These are phyloP conservation scores for Stemphylium vesicarium DNA, from an alignment of 2,329 filamentous ascomycete species.

Conservation along the genomic window DNA sequence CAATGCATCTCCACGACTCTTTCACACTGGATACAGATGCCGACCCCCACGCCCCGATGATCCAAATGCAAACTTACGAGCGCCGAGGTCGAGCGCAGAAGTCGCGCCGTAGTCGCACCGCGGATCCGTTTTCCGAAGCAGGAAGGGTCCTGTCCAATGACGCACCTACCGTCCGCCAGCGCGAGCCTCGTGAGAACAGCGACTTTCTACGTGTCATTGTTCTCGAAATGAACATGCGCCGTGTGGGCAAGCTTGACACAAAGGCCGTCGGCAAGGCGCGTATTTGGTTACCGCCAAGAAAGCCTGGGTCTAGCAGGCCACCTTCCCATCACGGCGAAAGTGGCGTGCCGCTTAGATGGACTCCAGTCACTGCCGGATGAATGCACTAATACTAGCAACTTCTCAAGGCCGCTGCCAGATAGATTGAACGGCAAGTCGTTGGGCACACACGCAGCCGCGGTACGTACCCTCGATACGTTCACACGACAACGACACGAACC, in stretches of 20 bases:
- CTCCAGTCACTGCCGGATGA: constrained; percentile 33
- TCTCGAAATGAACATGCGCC: constrained; percentile 72
- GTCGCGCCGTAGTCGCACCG: constrained; percentile 27
- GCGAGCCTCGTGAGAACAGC: constrained; percentile 69
- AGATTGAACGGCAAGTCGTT: constrained; percentile 14
- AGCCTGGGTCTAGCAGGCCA: constrained; percentile 38
- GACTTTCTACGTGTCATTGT: constrained; percentile 70
- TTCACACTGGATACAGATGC: constrained; percentile 43
- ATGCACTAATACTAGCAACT: constrained; percentile 12
- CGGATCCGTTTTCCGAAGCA: constrained; percentile 53
- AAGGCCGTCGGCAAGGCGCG: constrained; percentile 61
- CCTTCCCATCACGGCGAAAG: constrained; percentile 31
- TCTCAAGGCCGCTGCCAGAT: constrained; percentile 8
- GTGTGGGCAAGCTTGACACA: constrained; percentile 66
- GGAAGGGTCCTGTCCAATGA: constrained; percentile 50
- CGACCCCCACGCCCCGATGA: constrained; percentile 58
- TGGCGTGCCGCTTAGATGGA: constrained; percentile 47
- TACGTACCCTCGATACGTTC: constrained; percentile 11
- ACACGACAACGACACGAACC: constrained; percentile 5
- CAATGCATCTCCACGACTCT: constrained; percentile 49
- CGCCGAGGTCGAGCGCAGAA: constrained; percentile 44
- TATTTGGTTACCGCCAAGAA: constrained; percentile 66
- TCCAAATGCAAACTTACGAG: constrained; percentile 68
- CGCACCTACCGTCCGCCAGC: constrained; percentile 57
- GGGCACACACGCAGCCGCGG: constrained; percentile 25